Conservation (phyloP, 768 basidiomycete species). For the Lactarius hengduanensis region DNA sequence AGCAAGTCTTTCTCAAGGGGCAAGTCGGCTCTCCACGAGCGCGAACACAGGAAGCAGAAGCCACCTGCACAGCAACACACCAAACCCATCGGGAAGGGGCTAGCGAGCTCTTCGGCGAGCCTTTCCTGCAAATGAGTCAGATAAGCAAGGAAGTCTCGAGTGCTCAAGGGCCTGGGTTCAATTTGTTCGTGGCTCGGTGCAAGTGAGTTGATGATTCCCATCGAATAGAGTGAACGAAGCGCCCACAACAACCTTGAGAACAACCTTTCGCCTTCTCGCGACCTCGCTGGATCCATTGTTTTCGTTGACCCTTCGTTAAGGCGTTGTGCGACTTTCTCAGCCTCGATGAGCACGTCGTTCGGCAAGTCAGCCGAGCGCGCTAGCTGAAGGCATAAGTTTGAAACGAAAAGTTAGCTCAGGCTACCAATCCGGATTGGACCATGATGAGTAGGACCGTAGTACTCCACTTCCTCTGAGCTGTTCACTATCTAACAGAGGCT, state of each 20-base stretch:
- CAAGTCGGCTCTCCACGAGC: not conserved
- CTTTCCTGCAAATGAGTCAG: constrained; percentile 68
- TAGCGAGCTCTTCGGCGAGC: constrained; percentile 54
- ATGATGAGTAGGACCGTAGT: constrained; percentile 57
- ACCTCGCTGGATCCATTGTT: constrained; percentile 59
- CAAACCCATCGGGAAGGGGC: constrained; percentile 31
- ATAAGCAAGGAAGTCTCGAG: constrained; percentile 64
- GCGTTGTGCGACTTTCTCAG: constrained; percentile 54
- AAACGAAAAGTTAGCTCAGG: not conserved
- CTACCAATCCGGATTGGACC: not conserved
- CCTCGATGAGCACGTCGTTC: constrained; percentile 60
- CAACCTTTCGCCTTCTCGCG: constrained; percentile 64
- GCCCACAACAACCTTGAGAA: constrained; percentile 43
- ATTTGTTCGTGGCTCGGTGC: constrained; percentile 62
- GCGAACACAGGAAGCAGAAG: not conserved
- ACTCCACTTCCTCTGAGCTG: constrained; percentile 56
- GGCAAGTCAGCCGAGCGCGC: constrained; percentile 88
- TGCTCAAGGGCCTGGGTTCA: constrained; percentile 47
- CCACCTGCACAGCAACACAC: not conserved
- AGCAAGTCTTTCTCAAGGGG: not conserved
- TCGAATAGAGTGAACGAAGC: not conserved
- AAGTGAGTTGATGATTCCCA: not conserved
- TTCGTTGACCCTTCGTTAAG: constrained; percentile 61
- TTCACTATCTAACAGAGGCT: constrained; percentile 59
- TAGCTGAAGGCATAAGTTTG: constrained; percentile 71